Evolutionary conservation across 805 yeast species (phyloP).

Genomic region (Komagataella kurtzmanii): DNA sequence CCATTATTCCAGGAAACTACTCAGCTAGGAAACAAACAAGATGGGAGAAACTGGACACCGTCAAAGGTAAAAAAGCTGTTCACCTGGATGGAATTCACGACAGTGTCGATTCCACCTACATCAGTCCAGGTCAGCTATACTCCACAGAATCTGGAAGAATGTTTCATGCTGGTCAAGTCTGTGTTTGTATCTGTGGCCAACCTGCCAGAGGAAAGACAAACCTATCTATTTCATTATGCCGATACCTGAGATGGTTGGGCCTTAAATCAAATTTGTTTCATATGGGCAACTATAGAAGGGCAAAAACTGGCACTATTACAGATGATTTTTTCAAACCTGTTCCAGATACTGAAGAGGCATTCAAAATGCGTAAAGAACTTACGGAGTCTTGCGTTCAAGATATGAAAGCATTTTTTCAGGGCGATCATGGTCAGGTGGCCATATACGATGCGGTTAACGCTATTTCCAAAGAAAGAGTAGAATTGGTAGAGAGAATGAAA

Average conservation of each 20-base stretch:
- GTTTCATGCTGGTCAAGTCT: conserved; percentile 90
- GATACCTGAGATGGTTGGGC: conserved; percentile 93
- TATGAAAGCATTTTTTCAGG: conserved; percentile 54
- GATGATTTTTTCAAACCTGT: conserved; percentile 54
- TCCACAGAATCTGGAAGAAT: conserved; percentile 86
- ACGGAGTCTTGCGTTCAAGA: conserved; percentile 55
- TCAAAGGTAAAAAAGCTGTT: conserved; percentile 4
- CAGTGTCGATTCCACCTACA: conserved; percentile 42
- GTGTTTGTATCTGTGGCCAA: conserved; percentile 79
- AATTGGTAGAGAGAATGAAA: conserved; percentile 39
- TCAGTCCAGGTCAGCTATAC: conserved; percentile 87
- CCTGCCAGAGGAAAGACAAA: conserved; percentile 97
- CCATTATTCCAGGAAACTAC: conserved; percentile 33
- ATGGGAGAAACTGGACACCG: conserved; percentile 21
- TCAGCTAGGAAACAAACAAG: conserved; percentile 40
- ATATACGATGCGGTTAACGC: conserved; percentile 95
- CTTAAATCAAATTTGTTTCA: conserved; percentile 88
- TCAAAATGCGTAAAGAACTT: conserved; percentile 40
- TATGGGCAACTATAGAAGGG: conserved; percentile 80
- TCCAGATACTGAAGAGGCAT: conserved; percentile 31
- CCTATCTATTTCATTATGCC: conserved; percentile 77
- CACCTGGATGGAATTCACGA: conserved; percentile 56
- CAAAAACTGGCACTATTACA: conserved; percentile 37
- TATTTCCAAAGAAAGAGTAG: conserved; percentile 48
- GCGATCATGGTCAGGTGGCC: conserved; percentile 85